Base-by-base conservation (phyloP, 1,139 yeast genomes). In the Sugiyamaella pinicola region DNA sequence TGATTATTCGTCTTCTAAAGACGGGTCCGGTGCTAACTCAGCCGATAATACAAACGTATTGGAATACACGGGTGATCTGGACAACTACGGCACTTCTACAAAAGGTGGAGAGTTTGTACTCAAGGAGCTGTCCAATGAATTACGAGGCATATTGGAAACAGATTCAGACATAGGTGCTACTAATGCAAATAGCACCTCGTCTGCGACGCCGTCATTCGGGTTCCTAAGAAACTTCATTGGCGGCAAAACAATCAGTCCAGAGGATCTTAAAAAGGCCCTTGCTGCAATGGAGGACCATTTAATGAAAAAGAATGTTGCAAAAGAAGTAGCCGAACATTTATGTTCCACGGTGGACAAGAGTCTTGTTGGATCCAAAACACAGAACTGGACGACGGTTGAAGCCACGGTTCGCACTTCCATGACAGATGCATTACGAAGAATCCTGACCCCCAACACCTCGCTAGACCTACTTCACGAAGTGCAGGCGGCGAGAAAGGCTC, bases 381-480 rank as follows among this genome's bases (percentile, higher is more conserved):
- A 80, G 51, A 80, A 74, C 56, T 85, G 88, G 80, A 81, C 88
- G 0, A 75, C 84, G 4, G 80, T 79, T 0, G 82, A 80, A 52
- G 73, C 77, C 22, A 79, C 86, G 1, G 86, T 84, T 7, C 77
- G 83, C 58, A 79, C 79, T 43, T 80, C 96, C 2, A 76, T 93
- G 67, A 80, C 83, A 1, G 87, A 83, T 37, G 91, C 93, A 49
- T 74, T 93, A 50, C 83, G 91, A 45, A 85, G 87, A 63, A 82
- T 91, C 45, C 75, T 93, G 58, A 91, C 99, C 0, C 99, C 99
- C 10, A 88, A 91, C 59, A 89, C 95, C 1, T 89, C 97, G 0
- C 83, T 93, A 0, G 96, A 93, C 66, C 74, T 93, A 56, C 75
- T 93, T 28, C 87, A 88, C 61, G 96, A 90, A 63, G 87, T 93